phyloP scores from a whole-genome alignment of 1,284 basidiomycete species.

The Inonotus hispidus region DNA sequence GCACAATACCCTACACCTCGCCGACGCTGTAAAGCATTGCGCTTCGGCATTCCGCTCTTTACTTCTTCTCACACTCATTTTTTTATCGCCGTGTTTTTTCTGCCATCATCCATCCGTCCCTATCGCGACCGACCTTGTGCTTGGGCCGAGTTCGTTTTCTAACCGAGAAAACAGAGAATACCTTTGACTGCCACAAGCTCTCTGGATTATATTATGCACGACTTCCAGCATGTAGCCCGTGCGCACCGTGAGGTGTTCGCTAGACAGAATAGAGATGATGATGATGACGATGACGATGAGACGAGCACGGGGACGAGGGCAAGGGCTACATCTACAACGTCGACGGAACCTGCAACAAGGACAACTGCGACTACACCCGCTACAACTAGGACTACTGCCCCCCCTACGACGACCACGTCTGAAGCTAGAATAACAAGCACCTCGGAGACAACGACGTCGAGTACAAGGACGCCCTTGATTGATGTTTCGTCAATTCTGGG shows the following conservation, averaged over 20 bases:
- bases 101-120: neutral
- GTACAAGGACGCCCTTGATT: neutral
- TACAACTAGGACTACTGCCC: slow-evolving; percentile 1
- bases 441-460: neutral
- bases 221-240: slow-evolving; percentile 10
- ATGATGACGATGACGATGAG: neutral
- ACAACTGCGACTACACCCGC: neutral
- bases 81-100: neutral
- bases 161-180: neutral
- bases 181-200: neutral
- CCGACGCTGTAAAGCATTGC: slow-evolving; percentile 2
- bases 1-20: neutral
- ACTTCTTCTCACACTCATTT: slow-evolving; percentile 10
- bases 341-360: neutral
- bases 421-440: neutral
- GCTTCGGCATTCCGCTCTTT: slow-evolving; percentile 18
- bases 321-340: neutral
- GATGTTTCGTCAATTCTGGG: neutral
- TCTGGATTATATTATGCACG: slow-evolving; percentile 6
- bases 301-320: no score
- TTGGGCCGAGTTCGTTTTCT: neutral
- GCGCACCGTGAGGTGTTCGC: slow-evolving; percentile 8
- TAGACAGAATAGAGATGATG: neutral
- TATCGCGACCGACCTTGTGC: neutral
- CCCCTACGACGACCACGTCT: neutral